Percentiles rank a stretch among this genome's conserved stretches.
Conservation (phyloP, 768 basidiomycete genomes). For the Sistotremastrum suecicum region DNA sequence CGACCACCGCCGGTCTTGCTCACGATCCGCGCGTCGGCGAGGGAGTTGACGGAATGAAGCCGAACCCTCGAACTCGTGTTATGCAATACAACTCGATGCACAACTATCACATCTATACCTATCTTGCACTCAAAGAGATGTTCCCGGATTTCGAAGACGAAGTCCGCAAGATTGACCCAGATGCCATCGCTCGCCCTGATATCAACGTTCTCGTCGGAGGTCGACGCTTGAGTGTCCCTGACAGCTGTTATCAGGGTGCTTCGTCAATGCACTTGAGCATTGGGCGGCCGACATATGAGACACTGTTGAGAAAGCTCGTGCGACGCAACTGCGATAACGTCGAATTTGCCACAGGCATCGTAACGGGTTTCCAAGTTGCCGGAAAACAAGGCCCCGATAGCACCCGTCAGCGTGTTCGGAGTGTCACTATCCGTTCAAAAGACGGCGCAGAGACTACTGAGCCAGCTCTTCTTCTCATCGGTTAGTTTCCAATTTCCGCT, state of each 20-base stretch:
- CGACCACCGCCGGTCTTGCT: constrained; percentile 9
- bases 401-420: constrained; percentile 3
- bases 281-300: too few species aligned
- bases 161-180: background rate
- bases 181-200: background rate
- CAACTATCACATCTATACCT: constrained; percentile 9
- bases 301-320: too few species aligned
- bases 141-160: constrained; percentile 12
- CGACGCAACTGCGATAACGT: constrained; percentile 6
- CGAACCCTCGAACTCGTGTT: constrained; percentile 11
- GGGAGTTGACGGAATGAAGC: constrained; percentile 9
- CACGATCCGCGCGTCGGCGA: constrained; percentile 3
- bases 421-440: constrained; percentile 9
- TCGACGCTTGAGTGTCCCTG: background rate
- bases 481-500: constrained; percentile 6
- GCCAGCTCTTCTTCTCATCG: constrained; percentile 10
- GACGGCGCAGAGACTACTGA: constrained; percentile 6
- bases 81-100: constrained; percentile 16
- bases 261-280: too few species aligned
- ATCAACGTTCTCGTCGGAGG: background rate
- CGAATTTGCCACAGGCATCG: constrained; percentile 14
- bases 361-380: constrained; percentile 13
- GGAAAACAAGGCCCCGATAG: background rate
- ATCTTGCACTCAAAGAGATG: constrained; percentile 8
- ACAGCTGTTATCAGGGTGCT: too few species aligned